phyloP scores from a whole-genome alignment of 345 rosid species.

The Murraya paniculata region DNA sequence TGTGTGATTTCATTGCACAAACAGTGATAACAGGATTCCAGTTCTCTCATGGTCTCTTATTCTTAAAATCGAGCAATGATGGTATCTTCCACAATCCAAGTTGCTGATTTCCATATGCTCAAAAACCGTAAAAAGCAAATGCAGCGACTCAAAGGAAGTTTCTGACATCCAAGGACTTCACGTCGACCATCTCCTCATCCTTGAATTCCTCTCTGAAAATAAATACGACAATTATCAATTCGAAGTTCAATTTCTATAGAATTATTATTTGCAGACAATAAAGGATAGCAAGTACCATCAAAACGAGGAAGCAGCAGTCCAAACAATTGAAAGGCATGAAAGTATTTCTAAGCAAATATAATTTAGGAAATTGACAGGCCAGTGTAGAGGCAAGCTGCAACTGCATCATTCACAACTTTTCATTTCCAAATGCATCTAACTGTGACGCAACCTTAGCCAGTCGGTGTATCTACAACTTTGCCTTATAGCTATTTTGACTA shows the following conservation, averaged over 20 bases:
- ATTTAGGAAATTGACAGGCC: not conserved
- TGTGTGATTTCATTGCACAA: conserved; percentile 1
- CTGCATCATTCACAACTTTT: not conserved
- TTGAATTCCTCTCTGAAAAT: conserved; percentile 85
- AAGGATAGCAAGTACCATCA: not conserved
- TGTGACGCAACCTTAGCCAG: not conserved
- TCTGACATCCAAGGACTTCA: conserved; percentile 88
- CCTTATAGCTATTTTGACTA: not conserved
- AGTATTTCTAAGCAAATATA: not conserved
- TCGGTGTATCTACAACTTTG: not conserved
- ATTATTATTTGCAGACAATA: not conserved
- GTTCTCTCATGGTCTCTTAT: conserved; percentile 18
- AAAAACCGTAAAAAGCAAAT: not conserved
- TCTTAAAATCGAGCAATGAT: conserved; percentile 20
- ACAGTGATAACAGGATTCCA: conserved; percentile 1
- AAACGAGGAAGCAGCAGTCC: not conserved
- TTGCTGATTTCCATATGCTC: not conserved
- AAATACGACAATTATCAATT: not conserved
- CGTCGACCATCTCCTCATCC: conserved; percentile 70
- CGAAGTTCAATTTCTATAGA: not conserved
- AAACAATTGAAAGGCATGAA: not conserved
- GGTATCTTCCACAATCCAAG: conserved; percentile 7
- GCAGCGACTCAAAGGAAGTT: conserved; percentile 58
- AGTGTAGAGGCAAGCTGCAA: not conserved
- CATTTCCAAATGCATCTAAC: not conserved